Conservation (phyloP, 257 asterid species). For the Voacanga thouarsii region DNA sequence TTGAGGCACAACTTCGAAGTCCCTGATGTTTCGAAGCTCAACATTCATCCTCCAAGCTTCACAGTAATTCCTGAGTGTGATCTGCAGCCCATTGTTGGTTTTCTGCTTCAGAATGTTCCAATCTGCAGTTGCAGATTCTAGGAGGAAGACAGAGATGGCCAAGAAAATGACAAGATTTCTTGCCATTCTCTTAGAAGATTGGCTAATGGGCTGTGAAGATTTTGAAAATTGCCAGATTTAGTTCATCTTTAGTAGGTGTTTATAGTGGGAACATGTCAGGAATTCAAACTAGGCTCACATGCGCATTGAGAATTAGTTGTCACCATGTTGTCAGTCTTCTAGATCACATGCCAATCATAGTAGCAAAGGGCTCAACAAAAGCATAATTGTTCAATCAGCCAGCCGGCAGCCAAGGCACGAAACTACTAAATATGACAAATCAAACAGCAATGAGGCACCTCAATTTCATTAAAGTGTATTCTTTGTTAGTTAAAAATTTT, state of each 20-base stretch:
- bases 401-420: neutral
- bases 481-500: no score
- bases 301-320: constrained; percentile 27
- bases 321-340: constrained; percentile 19
- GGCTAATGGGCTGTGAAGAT: neutral
- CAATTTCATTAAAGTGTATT: no score
- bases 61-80: constrained; percentile 66
- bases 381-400: neutral
- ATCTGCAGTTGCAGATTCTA: constrained; percentile 41
- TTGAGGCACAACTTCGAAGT: constrained; percentile 58
- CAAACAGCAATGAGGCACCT: no score
- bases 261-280: neutral
- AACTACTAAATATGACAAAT: no score
- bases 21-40: constrained; percentile 58
- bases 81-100: constrained; percentile 31
- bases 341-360: constrained; percentile 12
- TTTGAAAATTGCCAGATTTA: neutral
- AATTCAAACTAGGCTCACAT: constrained; percentile 24
- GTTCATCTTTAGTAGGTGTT: constrained; percentile 16
- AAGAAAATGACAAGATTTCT: constrained; percentile 27
- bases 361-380: constrained; percentile 15
- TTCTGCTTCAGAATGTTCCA: constrained; percentile 65
- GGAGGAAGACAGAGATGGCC: constrained; percentile 22
- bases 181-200: constrained; percentile 30
- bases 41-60: constrained; percentile 83